Conservation (phyloP, 23 red algal genomes). For the Gracilariopsis chorda region DNA sequence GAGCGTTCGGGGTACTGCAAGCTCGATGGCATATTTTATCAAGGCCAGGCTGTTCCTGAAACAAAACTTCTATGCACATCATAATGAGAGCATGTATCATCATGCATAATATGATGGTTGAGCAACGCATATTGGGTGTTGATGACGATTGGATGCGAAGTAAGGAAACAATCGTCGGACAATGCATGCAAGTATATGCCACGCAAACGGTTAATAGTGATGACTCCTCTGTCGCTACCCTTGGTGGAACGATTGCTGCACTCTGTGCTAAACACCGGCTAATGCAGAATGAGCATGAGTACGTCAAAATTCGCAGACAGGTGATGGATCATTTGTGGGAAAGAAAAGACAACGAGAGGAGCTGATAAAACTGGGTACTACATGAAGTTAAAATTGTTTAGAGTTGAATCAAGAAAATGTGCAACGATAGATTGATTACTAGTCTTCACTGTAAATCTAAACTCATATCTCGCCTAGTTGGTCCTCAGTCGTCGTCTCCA, state of each 20-base stretch:
- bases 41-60: not conserved
- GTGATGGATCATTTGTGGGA: not conserved
- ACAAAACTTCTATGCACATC: not conserved
- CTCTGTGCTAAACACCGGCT: too few species aligned
- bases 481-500: too few species aligned
- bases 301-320: not conserved
- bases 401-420: not conserved
- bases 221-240: too few species aligned
- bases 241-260: too few species aligned
- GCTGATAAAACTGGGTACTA: too few species aligned
- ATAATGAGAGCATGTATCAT: not conserved
- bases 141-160: not conserved
- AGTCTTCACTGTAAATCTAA: too few species aligned
- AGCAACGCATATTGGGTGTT: not conserved
- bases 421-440: not conserved
- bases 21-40: not conserved
- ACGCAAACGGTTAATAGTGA: not conserved
- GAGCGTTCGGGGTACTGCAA: not conserved
- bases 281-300: not conserved
- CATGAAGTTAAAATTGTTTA: not conserved
- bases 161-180: not conserved
- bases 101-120: slow-evolving; percentile 8
- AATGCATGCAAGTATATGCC: not conserved
- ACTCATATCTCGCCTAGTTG: too few species aligned
- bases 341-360: not conserved